These are phyloP conservation scores for Syncephalis fuscata DNA, from an alignment of 371 early-diverging fungal genomes.

Conservation along the genomic window DNA sequence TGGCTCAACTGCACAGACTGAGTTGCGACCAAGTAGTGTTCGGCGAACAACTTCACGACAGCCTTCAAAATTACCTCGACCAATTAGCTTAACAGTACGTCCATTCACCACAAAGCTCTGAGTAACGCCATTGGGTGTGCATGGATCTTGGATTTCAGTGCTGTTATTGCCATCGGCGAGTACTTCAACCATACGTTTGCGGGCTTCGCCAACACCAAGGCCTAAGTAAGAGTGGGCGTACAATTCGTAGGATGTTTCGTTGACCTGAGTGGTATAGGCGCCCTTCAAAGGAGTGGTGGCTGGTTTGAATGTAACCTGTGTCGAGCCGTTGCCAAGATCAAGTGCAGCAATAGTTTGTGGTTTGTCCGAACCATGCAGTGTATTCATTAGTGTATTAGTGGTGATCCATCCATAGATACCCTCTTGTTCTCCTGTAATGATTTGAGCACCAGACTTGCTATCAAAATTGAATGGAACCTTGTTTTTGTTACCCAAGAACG, in stretches of 20 bases:
- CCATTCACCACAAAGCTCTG: no score
- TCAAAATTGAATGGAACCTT: constrained; percentile 16
- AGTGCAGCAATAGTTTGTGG: constrained; percentile 58
- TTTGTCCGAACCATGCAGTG: constrained; percentile 15
- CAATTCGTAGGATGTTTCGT: constrained; percentile 16
- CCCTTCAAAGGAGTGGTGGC: constrained; percentile 6
- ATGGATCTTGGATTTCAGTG: no score
- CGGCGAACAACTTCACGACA: background rate
- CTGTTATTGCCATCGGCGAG: no score
- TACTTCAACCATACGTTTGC: constrained; percentile 32
- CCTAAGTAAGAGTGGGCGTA: constrained; percentile 85
- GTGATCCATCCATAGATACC: constrained; percentile 91
- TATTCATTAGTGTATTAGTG: constrained; percentile 72
- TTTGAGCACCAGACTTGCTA: constrained; percentile 45
- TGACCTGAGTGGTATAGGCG: constrained; percentile 24
- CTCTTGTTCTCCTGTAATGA: constrained; percentile 84
- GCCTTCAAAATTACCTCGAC: background rate
- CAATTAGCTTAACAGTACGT: background rate
- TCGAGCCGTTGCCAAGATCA: constrained; percentile 80
- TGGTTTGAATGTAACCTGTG: constrained; percentile 72
- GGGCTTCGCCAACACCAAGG: constrained; percentile 83
- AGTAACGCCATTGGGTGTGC: no score
- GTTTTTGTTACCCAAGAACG: background rate
- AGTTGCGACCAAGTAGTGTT: background rate
- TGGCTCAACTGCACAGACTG: constrained; percentile 1